phyloP scores from a whole-genome alignment of 2,329 filamentous ascomycete genomes.

The Xylaria sp. region DNA sequence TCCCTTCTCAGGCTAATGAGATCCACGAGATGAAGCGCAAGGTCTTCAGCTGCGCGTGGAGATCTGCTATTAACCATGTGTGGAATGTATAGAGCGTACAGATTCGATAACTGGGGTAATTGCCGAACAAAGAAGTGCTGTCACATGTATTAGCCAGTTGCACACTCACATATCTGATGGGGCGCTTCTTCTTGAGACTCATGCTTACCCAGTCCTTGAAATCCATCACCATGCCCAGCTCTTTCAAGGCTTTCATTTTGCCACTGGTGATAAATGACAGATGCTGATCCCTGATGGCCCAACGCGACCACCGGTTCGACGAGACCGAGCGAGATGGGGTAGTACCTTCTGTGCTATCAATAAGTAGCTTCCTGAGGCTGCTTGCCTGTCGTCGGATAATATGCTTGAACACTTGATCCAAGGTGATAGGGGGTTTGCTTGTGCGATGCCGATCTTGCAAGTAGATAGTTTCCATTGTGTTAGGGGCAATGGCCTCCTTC shows the following conservation, averaged over 20 bases:
- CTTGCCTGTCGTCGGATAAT: conserved; percentile 64
- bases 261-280: conserved; percentile 70
- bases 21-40: conserved; percentile 71
- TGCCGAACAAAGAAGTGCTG: conserved; percentile 75
- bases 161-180: neutral
- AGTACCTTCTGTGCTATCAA: conserved; percentile 62
- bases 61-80: conserved; percentile 49
- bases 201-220: conserved; percentile 71
- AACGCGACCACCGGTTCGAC: conserved; percentile 55
- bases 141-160: conserved; percentile 8
- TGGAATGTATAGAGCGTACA: conserved; percentile 66
- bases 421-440: conserved; percentile 49
- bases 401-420: conserved; percentile 66
- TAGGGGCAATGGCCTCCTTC: conserved; percentile 70
- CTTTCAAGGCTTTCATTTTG: conserved; percentile 64
- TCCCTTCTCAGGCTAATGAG: conserved; percentile 72
- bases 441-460: conserved; percentile 59
- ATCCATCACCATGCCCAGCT: conserved; percentile 67
- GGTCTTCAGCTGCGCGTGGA: conserved; percentile 48
- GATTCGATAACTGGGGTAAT: conserved; percentile 62
- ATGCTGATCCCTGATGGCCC: conserved; percentile 66
- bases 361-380: conserved; percentile 67
- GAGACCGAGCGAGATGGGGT: conserved; percentile 31
- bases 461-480: conserved; percentile 74
- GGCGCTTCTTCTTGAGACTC: neutral